Conservation (phyloP, 2,329 filamentous ascomycete genomes). For the Blumeria hordei region DNA sequence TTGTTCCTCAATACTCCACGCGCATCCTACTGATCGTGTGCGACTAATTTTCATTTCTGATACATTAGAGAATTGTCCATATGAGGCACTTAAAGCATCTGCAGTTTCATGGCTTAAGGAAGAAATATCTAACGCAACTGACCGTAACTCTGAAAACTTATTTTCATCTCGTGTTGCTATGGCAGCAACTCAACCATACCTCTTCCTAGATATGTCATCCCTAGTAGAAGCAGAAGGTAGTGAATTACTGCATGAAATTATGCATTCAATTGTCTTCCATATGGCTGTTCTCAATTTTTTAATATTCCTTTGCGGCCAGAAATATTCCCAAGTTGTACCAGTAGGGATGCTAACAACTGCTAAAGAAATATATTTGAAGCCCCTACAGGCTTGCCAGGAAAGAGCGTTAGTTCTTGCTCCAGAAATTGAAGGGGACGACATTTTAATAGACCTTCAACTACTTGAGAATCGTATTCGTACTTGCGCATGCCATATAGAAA, state of each 20-base stretch:
- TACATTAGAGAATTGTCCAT: slow-evolving; percentile 39
- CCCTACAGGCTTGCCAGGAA: slow-evolving; percentile 22
- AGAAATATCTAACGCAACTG: slow-evolving; percentile 24
- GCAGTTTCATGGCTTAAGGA: slow-evolving; percentile 40
- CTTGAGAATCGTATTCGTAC: too few relatives aligned
- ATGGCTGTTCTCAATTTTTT: slow-evolving; percentile 37
- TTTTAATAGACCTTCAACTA: too few relatives aligned
- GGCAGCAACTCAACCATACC: slow-evolving; percentile 32
- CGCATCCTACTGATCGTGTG: slow-evolving; percentile 32
- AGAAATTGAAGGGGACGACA: neutral
- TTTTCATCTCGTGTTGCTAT: slow-evolving; percentile 31
- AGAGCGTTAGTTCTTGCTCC: slow-evolving; percentile 5
- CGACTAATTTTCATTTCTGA: slow-evolving; percentile 38
- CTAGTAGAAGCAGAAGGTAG: slow-evolving; percentile 20
- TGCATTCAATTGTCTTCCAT: slow-evolving; percentile 26
- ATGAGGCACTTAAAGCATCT: slow-evolving; percentile 34
- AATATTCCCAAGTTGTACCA: slow-evolving; percentile 25
- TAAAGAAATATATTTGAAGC: slow-evolving; percentile 32
- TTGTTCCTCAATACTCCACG: slow-evolving; percentile 20
- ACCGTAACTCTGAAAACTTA: slow-evolving; percentile 13
- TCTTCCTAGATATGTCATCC: slow-evolving; percentile 32
- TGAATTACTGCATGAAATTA: slow-evolving; percentile 26
- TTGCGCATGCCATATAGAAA: too few relatives aligned
- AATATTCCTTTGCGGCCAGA: slow-evolving; percentile 26
- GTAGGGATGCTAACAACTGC: slow-evolving; percentile 31